Percentiles rank a stretch among this genome's conserved stretches.
These are phyloP conservation scores for Straminergon stramineum DNA, from an alignment of 225 moss, liverwort and hornwort species.

Conservation along the genomic window DNA sequence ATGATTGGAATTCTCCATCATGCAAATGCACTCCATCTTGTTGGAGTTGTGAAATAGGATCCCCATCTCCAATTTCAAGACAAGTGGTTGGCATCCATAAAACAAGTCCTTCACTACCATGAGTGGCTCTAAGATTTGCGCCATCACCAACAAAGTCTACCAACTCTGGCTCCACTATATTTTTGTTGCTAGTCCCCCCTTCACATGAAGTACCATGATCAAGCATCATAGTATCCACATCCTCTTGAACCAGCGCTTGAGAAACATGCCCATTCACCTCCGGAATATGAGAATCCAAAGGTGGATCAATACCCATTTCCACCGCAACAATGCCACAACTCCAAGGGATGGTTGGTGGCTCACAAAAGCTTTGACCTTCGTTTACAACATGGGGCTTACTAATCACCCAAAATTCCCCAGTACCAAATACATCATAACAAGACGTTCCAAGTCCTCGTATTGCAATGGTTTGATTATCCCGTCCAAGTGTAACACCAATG, in stretches of 20 bases:
- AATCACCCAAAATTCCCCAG: not conserved
- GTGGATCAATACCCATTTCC: rapidly evolving
- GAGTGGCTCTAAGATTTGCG: not conserved
- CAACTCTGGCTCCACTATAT: rapidly evolving
- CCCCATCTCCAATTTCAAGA: not conserved
- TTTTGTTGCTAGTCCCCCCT: not conserved
- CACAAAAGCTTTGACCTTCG: not conserved
- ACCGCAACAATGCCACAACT: rapidly evolving
- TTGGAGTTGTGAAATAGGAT: rapidly evolving
- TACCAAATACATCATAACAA: not conserved
- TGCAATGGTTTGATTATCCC: rapidly evolving
- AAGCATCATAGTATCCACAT: not conserved
- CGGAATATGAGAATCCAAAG: rapidly evolving
- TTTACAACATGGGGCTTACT: not conserved
- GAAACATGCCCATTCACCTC: not conserved
- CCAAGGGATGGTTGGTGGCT: not conserved
- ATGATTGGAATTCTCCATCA: not conserved
- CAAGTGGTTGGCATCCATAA: not conserved
- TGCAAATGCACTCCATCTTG: not conserved
- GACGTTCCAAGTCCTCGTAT: not conserved
- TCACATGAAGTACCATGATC: too few relatives aligned
- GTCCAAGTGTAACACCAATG: not conserved
- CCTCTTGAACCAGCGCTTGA: too few relatives aligned
- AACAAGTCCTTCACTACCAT: not conserved
- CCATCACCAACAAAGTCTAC: not conserved